Base-by-base conservation (phyloP, 768 basidiomycete species). In the Leccinum variicolor region DNA sequence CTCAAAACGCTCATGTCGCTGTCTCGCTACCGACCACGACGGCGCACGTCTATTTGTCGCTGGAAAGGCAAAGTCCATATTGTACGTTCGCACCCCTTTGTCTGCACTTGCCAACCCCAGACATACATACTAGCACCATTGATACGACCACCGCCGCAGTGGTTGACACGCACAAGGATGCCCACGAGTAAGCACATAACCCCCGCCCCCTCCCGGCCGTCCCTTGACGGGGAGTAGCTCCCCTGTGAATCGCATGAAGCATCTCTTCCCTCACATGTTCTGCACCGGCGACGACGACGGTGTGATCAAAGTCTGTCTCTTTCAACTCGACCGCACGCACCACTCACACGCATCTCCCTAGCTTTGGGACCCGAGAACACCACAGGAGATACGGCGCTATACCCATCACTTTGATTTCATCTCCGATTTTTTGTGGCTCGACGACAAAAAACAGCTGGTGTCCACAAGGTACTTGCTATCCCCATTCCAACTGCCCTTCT, bases 201-300 rank as follows among this genome's bases (percentile, higher is more conserved):
- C 52, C 39, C 41, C 45, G 41, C 58, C 54, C 57, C 8, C 23
- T 19, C 52, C 58, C 46, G 47, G 46, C 25, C 52, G 47, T 21
- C 54, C 59, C 61, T 62, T 76, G 71, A 77, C 68, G 56, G 64
- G 57, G 66, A 60, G 55, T 70, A 94, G 92, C 54, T 82, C 85
- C 25, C 83, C 94, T 9, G 89, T 98, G 60, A 97, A 96, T 69
- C 90, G 94, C 58, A 82, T 97, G 34, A 86, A 86, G 63, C 77
- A 79, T 62, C 73, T 92, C 45, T 80, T 83, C 62, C 83, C 87
- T 5, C 83, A 89, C 71, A 73, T 93, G 55, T 70, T 96, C 15
- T 84, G 85, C 19, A 93, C 91, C 7, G 95, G 95, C 17, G 95
- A 97, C 69, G 95, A 98, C 68, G 93, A 95, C 54, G 95, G 95